Conservation (phyloP, 371 early-diverging fungal species). For the Ecytonucleospora hepatopenaei region DNA sequence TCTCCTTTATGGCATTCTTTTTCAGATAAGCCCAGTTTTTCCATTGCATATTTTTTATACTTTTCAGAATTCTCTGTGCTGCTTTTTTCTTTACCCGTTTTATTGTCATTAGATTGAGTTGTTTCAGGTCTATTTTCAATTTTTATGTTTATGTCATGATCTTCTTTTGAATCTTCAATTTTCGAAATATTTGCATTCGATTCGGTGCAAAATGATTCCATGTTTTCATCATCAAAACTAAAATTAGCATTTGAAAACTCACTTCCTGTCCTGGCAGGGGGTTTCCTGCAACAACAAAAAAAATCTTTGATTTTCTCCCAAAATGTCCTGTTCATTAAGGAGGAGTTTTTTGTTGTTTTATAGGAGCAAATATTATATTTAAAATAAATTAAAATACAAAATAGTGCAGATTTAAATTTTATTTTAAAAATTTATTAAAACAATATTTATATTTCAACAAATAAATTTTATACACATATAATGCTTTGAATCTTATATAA, state of each 20-base stretch:
- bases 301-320: not conserved
- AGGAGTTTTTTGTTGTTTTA: too few relatives aligned
- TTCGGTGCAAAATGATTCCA: not conserved
- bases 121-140: not conserved
- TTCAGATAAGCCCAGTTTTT: not conserved
- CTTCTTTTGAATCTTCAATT: not conserved
- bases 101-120: not conserved
- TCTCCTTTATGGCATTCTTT: not conserved
- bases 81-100: not conserved
- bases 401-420: too few relatives aligned
- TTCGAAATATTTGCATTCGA: not conserved
- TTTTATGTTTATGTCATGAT: not conserved
- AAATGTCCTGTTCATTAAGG: slow-evolving; percentile 2
- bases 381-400: too few relatives aligned
- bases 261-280: not conserved
- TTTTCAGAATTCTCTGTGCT: not conserved
- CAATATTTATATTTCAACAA: too few relatives aligned
- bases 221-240: slow-evolving; percentile 2
- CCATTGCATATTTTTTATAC: not conserved
- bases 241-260: not conserved
- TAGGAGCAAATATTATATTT: too few relatives aligned
- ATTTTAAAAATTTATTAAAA: too few relatives aligned
- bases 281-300: not conserved
- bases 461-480: too few relatives aligned
- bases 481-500: too few relatives aligned